phyloP scores from a whole-genome alignment of 139 green algal genomes.

The Gonium pectorale region DNA sequence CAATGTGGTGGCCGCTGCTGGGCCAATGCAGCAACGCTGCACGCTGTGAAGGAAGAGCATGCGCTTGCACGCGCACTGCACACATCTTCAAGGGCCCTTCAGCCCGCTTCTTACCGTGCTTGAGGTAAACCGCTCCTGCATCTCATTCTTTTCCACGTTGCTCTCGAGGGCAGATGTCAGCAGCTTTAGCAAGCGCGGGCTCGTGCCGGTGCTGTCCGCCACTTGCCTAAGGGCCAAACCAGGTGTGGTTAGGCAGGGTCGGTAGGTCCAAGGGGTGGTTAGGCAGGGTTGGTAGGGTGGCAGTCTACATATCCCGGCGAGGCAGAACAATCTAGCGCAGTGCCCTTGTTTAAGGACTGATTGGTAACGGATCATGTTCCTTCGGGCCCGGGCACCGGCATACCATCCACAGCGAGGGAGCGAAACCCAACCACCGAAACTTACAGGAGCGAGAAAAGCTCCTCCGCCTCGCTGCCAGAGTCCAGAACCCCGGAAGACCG shows the following conservation, averaged over 20 bases:
- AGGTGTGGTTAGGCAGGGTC: not conserved
- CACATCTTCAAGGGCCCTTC: no score
- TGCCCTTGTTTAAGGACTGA: no score
- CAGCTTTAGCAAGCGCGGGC: slow-evolving; percentile 26
- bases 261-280: no score
- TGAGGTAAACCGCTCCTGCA: slow-evolving; percentile 25
- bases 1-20: no score
- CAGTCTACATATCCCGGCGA: no score
- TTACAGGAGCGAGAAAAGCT: slow-evolving; percentile 23
- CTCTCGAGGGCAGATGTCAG: slow-evolving; percentile 7
- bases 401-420: not conserved
- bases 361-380: no score
- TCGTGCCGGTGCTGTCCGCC: not conserved
- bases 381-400: no score
- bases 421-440: not conserved
- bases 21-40: no score
- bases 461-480: not conserved
- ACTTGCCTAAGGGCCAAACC: slow-evolving; percentile 8
- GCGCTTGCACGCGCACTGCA: not conserved
- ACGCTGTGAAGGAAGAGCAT: no score
- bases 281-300: no score
- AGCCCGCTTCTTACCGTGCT: slow-evolving; percentile 17
- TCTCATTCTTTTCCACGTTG: slow-evolving; percentile 36
- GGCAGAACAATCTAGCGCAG: no score
- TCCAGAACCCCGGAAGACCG: not conserved